These are phyloP conservation scores for Turnera subulata DNA, from an alignment of 345 rosid genomes.

Conservation along the genomic window DNA sequence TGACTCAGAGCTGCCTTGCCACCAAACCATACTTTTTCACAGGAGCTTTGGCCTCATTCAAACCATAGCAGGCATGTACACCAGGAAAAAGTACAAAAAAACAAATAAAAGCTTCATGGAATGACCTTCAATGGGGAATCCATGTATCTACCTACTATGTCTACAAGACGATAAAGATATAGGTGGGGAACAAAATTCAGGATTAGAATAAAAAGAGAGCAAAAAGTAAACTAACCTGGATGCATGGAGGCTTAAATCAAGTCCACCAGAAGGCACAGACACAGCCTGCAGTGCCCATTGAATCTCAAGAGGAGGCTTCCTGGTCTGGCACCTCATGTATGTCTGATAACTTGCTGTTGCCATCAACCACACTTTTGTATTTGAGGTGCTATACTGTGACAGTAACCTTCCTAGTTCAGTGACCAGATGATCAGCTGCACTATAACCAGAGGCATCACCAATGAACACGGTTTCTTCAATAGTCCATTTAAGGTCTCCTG, in stretches of 20 bases:
- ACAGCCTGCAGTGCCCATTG: conserved; percentile 96
- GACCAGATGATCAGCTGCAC: conserved; percentile 52
- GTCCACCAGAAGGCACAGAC: conserved; percentile 66
- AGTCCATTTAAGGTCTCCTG: conserved; percentile 94
- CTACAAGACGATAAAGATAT: background rate
- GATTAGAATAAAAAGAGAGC: background rate
- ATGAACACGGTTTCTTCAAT: conserved; percentile 45
- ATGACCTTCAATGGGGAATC: conserved; percentile 13
- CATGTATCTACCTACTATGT: conserved; percentile 3
- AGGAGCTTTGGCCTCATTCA: conserved; percentile 32
- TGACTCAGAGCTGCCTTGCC: conserved; percentile 34
- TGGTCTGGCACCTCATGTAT: conserved; percentile 81
- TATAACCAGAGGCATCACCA: conserved; percentile 21
- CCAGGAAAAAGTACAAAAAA: conserved; percentile 16
- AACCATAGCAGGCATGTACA: conserved; percentile 14
- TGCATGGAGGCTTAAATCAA: conserved; percentile 69
- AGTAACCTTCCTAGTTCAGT: conserved; percentile 62
- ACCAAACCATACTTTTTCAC: conserved; percentile 29
- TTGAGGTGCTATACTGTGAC: conserved; percentile 28
- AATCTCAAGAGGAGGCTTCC: conserved; percentile 79
- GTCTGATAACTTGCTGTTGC: conserved; percentile 96
- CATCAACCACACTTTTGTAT: conserved; percentile 63
- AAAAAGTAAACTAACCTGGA: conserved; percentile 42
- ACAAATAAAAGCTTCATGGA: conserved; percentile 11
- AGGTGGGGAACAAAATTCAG: background rate